Conservation (phyloP, 352 stramenopile genomes). For the Hyaloperonospora arabidopsidis region DNA sequence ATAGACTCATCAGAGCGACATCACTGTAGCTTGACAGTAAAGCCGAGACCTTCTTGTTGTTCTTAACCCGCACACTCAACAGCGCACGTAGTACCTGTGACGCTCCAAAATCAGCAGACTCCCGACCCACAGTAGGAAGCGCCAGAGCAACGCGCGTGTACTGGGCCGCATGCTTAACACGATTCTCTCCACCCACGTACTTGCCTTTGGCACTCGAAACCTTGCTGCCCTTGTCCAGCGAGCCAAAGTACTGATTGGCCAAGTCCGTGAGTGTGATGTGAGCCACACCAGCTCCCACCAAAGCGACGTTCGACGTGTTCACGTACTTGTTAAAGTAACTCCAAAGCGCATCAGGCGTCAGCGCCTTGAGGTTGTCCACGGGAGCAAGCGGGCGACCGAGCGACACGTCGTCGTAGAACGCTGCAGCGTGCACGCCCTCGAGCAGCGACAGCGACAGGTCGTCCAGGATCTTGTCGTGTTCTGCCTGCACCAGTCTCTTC, state of each 20-base stretch:
- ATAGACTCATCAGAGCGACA: constrained; percentile 50
- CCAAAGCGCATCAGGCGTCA: constrained; percentile 41
- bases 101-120: constrained; percentile 36
- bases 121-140: constrained; percentile 48
- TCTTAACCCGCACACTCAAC: constrained; percentile 40
- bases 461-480: constrained; percentile 36
- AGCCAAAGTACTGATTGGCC: constrained; percentile 57
- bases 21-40: constrained; percentile 66
- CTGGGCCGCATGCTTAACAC: constrained; percentile 52
- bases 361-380: constrained; percentile 47
- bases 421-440: constrained; percentile 60
- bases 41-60: constrained; percentile 50
- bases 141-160: constrained; percentile 71
- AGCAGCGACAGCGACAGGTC: constrained; percentile 42
- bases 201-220: constrained; percentile 27
- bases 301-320: constrained; percentile 47
- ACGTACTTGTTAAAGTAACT: constrained; percentile 66
- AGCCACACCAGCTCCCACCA: constrained; percentile 55
- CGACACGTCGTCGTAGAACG: constrained; percentile 75
- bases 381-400: constrained; percentile 47
- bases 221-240: constrained; percentile 29
- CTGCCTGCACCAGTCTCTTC: constrained; percentile 57
- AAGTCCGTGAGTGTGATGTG: constrained; percentile 56
- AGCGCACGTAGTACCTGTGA: constrained; percentile 66
- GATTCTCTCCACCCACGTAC: constrained; percentile 76